phyloP scores from a whole-genome alignment of 495 filamentous ascomycete genomes.

The Aspergillus baeticus region DNA sequence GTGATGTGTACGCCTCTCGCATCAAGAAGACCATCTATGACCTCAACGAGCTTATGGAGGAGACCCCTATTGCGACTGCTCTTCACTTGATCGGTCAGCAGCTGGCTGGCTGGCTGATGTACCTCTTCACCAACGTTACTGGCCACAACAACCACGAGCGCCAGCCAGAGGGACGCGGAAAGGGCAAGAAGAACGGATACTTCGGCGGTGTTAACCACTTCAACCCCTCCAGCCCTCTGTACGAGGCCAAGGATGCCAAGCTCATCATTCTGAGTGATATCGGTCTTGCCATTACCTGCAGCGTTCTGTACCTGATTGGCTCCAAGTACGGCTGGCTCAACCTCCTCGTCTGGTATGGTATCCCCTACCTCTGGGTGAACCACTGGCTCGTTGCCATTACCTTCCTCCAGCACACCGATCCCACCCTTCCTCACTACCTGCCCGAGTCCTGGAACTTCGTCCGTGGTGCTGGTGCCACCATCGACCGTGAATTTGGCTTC shows the following conservation, averaged over 20 bases:
- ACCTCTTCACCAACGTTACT: constrained; percentile 80
- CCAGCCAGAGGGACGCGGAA: constrained; percentile 81
- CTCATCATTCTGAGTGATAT: constrained; percentile 82
- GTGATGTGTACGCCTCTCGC: constrained; percentile 68
- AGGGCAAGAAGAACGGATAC: constrained; percentile 84
- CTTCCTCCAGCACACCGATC: constrained; percentile 62
- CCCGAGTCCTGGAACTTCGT: constrained; percentile 56
- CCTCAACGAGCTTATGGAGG: constrained; percentile 83
- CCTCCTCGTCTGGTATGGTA: constrained; percentile 87
- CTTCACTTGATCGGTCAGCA: constrained; percentile 76
- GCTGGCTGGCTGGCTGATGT: constrained; percentile 85
- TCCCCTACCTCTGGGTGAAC: constrained; percentile 98
- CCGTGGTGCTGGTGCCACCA: constrained; percentile 58
- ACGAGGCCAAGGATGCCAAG: constrained; percentile 84
- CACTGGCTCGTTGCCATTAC: constrained; percentile 78
- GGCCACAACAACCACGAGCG: constrained; percentile 90
- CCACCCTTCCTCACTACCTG: constrained; percentile 56
- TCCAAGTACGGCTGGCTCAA: constrained; percentile 81
- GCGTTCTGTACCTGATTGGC: constrained; percentile 56
- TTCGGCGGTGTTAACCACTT: constrained; percentile 91
- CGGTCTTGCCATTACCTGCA: constrained; percentile 61
- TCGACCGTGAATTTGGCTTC: constrained; percentile 61
- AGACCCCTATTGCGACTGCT: constrained; percentile 84
- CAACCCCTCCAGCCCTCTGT: constrained; percentile 80
- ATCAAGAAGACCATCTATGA: constrained; percentile 72